Conservation (phyloP, 352 stramenopile genomes). For the Globisporangium orthogonon region DNA sequence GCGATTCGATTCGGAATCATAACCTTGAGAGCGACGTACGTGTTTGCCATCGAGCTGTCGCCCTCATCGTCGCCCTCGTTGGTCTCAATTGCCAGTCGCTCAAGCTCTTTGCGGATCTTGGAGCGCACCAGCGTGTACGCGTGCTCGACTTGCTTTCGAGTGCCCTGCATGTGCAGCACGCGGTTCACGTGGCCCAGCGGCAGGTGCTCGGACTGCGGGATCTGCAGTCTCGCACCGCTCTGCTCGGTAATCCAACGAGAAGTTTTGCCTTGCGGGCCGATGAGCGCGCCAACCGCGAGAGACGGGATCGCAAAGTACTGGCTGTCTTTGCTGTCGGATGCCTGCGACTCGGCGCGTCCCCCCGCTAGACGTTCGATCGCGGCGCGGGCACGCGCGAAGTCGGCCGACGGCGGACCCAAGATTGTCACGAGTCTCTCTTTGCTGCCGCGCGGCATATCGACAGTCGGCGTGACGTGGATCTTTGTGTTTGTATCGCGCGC, state of each 20-base stretch:
- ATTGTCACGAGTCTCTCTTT: slow-evolving; percentile 45
- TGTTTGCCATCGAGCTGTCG: no score
- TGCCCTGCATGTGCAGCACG: slow-evolving; percentile 59
- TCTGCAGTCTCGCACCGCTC: slow-evolving; percentile 50
- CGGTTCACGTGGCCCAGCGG: slow-evolving; percentile 57
- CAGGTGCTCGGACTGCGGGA: slow-evolving; percentile 39
- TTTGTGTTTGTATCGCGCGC: slow-evolving; percentile 29
- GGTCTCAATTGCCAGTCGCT: slow-evolving; percentile 11
- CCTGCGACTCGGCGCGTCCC: slow-evolving; percentile 25
- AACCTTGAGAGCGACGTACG: slow-evolving; percentile 41
- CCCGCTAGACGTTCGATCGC: slow-evolving; percentile 36
- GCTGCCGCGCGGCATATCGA: slow-evolving; percentile 34
- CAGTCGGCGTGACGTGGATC: slow-evolving; percentile 31
- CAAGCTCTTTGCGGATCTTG: slow-evolving; percentile 33
- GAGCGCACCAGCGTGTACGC: slow-evolving; percentile 24
- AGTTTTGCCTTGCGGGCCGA: slow-evolving; percentile 33
- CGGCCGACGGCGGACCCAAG: slow-evolving; percentile 18
- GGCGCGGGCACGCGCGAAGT: slow-evolving; percentile 27
- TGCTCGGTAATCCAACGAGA: slow-evolving; percentile 35
- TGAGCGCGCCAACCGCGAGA: slow-evolving; percentile 35
- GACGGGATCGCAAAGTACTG: slow-evolving; percentile 69
- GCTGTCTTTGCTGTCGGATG: slow-evolving; percentile 23
- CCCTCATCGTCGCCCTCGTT: background rate
- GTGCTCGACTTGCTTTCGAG: slow-evolving; percentile 31
- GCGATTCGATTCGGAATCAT: slow-evolving; percentile 39